Percentiles rank a stretch among this genome's conserved stretches.
These are phyloP conservation scores for Nigrospora osmanthi DNA, from an alignment of 2,329 filamentous ascomycete species.

Conservation along the genomic window DNA sequence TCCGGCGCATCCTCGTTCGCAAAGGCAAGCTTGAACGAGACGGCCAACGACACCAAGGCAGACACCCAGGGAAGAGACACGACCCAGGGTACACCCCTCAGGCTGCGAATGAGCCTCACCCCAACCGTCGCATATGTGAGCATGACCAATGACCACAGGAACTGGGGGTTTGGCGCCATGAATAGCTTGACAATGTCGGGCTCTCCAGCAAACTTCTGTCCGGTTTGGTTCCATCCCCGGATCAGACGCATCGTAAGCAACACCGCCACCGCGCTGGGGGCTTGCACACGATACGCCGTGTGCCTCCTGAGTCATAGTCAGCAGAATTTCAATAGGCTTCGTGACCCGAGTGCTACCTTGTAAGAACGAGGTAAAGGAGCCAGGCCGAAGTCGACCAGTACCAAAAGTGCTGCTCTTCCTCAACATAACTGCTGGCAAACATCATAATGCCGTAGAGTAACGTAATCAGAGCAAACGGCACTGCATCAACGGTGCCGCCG, in stretches of 20 bases:
- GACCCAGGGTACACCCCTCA: slow-evolving; percentile 32
- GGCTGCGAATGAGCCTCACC: slow-evolving; percentile 31
- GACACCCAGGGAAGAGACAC: slow-evolving; percentile 31
- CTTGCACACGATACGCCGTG: not conserved
- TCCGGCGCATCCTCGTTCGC: slow-evolving; percentile 84
- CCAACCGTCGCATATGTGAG: slow-evolving; percentile 58
- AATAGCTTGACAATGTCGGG: slow-evolving; percentile 75
- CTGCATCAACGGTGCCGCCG: slow-evolving; percentile 18
- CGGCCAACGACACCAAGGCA: slow-evolving; percentile 43
- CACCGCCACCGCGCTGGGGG: slow-evolving; percentile 28
- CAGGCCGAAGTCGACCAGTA: slow-evolving; percentile 79
- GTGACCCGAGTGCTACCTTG: slow-evolving; percentile 19
- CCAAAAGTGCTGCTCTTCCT: slow-evolving; percentile 99
- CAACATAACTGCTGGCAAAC: slow-evolving; percentile 96
- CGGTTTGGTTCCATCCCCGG: slow-evolving; percentile 90
- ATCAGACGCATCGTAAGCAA: slow-evolving; percentile 58
- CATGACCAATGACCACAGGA: slow-evolving; percentile 70
- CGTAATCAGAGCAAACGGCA: slow-evolving; percentile 42
- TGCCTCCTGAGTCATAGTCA: not conserved
- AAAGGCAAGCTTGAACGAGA: slow-evolving; percentile 86
- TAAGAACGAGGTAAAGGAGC: slow-evolving; percentile 47
- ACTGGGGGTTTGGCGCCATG: slow-evolving; percentile 51
- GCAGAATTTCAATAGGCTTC: not conserved
- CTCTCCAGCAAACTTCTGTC: slow-evolving; percentile 89
- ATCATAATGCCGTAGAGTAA: slow-evolving; percentile 75